These are phyloP conservation scores for Chalaropsis thielavioides DNA, from an alignment of 2,329 filamentous ascomycete genomes.

Conservation along the genomic window DNA sequence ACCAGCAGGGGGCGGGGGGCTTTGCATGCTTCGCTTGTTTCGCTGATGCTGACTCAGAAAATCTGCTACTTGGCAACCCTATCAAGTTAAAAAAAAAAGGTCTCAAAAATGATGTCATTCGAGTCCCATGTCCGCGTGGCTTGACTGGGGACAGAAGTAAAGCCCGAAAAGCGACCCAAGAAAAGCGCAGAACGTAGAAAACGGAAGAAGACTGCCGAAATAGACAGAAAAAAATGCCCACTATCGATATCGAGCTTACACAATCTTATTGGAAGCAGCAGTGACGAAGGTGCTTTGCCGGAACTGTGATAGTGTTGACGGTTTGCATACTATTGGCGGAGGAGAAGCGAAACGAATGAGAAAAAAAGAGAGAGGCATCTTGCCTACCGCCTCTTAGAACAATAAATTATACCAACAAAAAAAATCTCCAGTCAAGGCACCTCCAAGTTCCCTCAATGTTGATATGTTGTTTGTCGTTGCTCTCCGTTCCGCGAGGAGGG, in stretches of 20 bases:
- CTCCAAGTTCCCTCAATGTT: background rate
- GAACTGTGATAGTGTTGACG: background rate
- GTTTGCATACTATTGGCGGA: background rate
- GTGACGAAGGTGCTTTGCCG: background rate
- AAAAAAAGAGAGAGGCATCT: background rate
- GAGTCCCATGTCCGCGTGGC: background rate
- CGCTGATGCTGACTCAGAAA: background rate
- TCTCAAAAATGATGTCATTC: background rate
- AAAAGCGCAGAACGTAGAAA: background rate
- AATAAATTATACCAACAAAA: background rate
- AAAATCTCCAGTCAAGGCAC: background rate
- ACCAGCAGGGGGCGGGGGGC: too few species aligned
- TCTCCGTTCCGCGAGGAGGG: background rate
- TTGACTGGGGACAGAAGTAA: background rate
- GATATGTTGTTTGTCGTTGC: background rate
- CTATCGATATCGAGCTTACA: background rate
- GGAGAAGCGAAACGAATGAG: background rate
- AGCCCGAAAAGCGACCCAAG: background rate
- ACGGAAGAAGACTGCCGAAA: background rate
- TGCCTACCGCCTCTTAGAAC: background rate
- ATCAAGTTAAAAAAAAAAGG: background rate
- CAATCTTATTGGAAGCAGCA: background rate
- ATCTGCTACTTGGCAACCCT: background rate
- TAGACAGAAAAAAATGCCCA: background rate
- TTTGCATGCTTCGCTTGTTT: background rate